Conservation (phyloP, 2,329 filamentous ascomycete genomes). For the Endocalyx cinctus region DNA sequence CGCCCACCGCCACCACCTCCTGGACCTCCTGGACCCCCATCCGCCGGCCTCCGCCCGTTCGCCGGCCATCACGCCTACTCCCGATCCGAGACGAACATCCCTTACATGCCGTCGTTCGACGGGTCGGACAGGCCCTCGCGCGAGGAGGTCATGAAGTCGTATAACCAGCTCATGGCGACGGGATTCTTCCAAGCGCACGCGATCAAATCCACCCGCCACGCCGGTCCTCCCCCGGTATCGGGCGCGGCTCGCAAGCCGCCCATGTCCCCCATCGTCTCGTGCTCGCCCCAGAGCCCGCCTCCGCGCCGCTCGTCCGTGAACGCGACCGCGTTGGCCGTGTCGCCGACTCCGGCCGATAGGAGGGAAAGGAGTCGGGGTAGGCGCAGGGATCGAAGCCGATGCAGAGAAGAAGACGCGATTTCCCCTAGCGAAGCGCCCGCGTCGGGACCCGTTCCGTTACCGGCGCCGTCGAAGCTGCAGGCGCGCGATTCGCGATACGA, state of each 20-base stretch:
- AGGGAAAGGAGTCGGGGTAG: constrained; percentile 1
- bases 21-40: too few species aligned
- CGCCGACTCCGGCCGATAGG: constrained; percentile 5
- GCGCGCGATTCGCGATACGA: constrained; percentile 14
- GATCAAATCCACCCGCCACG: constrained; percentile 51
- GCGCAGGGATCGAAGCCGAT: neutral
- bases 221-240: constrained; percentile 18
- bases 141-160: constrained; percentile 53
- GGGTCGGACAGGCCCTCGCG: constrained; percentile 26
- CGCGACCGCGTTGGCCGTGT: constrained; percentile 1
- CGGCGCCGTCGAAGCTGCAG: constrained; percentile 1
- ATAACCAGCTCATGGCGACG: constrained; percentile 50
- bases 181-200: constrained; percentile 57
- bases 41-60: too few species aligned
- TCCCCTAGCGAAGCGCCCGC: too few species aligned
- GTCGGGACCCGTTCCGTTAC: neutral
- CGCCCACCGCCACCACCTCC: too few species aligned
- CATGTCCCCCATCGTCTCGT: constrained; percentile 12
- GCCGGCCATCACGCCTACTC: constrained; percentile 17
- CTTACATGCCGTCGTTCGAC: constrained; percentile 13
- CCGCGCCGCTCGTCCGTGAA: constrained; percentile 15
- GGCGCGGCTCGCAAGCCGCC: constrained; percentile 2
- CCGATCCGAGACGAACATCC: constrained; percentile 20
- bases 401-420: too few species aligned
- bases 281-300: constrained; percentile 15